Conservation (phyloP, 768 basidiomycete species). For the Collybia nuda region DNA sequence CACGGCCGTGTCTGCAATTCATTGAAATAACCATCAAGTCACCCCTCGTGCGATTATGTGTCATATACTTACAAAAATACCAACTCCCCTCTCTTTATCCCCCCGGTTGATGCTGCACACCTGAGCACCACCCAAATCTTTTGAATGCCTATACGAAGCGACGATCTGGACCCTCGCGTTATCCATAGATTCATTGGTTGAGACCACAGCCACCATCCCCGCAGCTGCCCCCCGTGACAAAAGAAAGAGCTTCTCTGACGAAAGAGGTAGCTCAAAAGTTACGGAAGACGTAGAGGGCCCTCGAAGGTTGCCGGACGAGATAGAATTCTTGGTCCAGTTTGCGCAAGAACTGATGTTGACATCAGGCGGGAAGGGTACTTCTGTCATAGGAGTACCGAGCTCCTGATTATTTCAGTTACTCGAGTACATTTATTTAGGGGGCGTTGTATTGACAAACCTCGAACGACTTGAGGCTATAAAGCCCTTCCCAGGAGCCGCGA, state of each 20-base stretch:
- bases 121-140: slow-evolving; percentile 18
- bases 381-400: too few relatives aligned
- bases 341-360: too few relatives aligned
- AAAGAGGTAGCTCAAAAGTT: background rate
- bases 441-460: too few relatives aligned
- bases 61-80: slow-evolving; percentile 28
- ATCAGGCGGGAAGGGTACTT: too few relatives aligned
- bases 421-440: too few relatives aligned
- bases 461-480: too few relatives aligned
- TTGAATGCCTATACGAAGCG: slow-evolving; percentile 19
- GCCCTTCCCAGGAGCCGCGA: too few relatives aligned
- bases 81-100: slow-evolving; percentile 28
- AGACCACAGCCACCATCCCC: background rate
- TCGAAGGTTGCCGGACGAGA: too few relatives aligned
- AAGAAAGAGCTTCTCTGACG: background rate
- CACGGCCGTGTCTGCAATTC: background rate
- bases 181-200: background rate
- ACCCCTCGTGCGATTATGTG: background rate
- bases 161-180: slow-evolving; percentile 22
- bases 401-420: too few relatives aligned
- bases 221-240: background rate
- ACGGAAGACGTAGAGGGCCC: background rate
- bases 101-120: slow-evolving; percentile 24
- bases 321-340: too few relatives aligned
- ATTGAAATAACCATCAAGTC: background rate